Conservation (phyloP, 805 yeast species). For the Saturnispora halmiae region DNA sequence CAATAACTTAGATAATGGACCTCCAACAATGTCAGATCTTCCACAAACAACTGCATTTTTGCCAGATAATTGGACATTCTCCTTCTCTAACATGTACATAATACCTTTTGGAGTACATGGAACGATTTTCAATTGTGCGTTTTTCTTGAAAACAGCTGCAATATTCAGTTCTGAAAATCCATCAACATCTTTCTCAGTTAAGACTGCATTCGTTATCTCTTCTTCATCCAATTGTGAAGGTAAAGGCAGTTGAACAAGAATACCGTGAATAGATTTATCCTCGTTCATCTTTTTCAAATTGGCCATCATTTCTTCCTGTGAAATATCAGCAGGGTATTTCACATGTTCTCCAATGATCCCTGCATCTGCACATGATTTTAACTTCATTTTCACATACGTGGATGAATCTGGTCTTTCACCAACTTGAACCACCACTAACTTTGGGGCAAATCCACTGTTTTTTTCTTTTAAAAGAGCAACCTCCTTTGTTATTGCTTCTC, state of each 20-base stretch:
- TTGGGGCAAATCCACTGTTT: conserved; percentile 56
- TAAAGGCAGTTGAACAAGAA: conserved; percentile 83
- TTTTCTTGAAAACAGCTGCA: conserved; percentile 83
- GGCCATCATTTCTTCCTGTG: conserved; percentile 52
- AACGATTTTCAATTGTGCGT: conserved; percentile 71
- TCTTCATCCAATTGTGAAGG: conserved; percentile 77
- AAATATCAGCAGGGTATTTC: conserved; percentile 52
- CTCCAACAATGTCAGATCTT: conserved; percentile 92
- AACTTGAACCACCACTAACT: conserved; percentile 77
- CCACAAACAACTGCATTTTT: conserved; percentile 87
- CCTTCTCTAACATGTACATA: conserved; percentile 64
- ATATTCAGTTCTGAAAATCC: conserved; percentile 86
- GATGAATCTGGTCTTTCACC: conserved; percentile 86
- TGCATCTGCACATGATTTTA: conserved; percentile 82
- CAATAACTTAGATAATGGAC: conserved; percentile 80
- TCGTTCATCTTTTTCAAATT: conserved; percentile 57
- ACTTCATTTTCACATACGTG: conserved; percentile 85
- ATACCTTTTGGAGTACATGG: conserved; percentile 97
- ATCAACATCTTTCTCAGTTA: conserved; percentile 82
- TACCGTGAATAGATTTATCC: conserved; percentile 74
- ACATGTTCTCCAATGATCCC: conserved; percentile 60
- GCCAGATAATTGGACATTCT: conserved; percentile 63
- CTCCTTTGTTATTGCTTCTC: conserved; percentile 43
- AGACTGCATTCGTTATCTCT: conserved; percentile 70
- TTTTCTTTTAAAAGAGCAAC: conserved; percentile 35